Conservation (phyloP, 1,139 yeast species). For the Suhomyces bolitotheri region DNA sequence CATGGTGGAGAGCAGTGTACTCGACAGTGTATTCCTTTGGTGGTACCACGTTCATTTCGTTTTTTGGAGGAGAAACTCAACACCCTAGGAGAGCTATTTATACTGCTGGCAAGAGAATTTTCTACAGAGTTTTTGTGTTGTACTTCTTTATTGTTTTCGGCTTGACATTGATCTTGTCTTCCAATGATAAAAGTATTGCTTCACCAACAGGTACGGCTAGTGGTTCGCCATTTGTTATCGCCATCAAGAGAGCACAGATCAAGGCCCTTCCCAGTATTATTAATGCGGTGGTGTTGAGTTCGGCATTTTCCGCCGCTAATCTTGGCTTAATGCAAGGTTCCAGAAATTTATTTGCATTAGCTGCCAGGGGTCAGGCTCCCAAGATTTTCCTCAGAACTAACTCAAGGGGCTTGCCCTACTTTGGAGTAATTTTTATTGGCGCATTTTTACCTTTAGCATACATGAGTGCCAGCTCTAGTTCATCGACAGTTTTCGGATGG, state of each 20-base stretch:
- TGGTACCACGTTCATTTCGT: background rate
- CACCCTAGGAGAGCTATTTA: background rate
- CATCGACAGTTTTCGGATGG: conserved; percentile 31
- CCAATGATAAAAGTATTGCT: background rate
- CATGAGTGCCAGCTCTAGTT: conserved; percentile 23
- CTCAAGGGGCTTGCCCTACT: conserved; percentile 1
- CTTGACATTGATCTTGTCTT: background rate
- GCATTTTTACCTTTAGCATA: conserved; percentile 30
- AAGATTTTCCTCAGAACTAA: conserved; percentile 36
- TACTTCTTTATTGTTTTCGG: background rate
- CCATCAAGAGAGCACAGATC: conserved; percentile 25
- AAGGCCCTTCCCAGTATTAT: conserved; percentile 26
- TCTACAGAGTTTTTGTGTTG: background rate
- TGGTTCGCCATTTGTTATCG: conserved; percentile 76
- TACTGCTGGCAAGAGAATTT: conserved; percentile 1
- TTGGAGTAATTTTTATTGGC: conserved; percentile 29
- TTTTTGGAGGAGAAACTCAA: background rate
- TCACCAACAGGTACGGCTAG: conserved; percentile 50
- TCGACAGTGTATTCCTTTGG: background rate
- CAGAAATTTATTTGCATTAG: conserved; percentile 76
- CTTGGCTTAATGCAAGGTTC: conserved; percentile 69
- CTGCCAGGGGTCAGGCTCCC: conserved; percentile 82
- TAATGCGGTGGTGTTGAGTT: conserved; percentile 25
- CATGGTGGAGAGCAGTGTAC: background rate
- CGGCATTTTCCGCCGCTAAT: conserved; percentile 27